A percentile compares a stretch with the other conserved stretches of the same genome.
Conservation (phyloP, 805 yeast species). For the Blastobotrys parvus region DNA sequence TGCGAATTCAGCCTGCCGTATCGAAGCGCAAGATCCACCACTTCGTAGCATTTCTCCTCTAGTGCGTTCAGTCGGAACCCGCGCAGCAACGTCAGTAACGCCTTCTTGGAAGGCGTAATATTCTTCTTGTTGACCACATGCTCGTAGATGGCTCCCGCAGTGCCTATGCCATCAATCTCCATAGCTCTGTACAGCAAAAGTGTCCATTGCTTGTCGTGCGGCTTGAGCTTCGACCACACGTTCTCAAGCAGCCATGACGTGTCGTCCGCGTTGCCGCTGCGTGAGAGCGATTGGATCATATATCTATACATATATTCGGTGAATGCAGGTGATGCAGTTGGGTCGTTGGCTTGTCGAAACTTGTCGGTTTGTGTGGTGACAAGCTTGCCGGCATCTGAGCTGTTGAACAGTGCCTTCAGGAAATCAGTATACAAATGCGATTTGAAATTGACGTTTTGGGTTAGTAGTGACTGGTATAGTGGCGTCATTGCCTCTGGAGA, state of each 20-base stretch:
- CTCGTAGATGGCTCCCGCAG: constrained; percentile 18
- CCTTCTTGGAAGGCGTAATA: constrained; percentile 10
- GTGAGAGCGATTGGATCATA: constrained; percentile 7
- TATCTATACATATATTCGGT: constrained; percentile 5
- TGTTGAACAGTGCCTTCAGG: constrained; percentile 5
- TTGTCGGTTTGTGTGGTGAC: constrained; percentile 4
- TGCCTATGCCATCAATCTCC: constrained; percentile 20
- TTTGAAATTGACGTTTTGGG: constrained; percentile 5
- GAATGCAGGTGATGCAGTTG: constrained; percentile 5
- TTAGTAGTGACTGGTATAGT: background rate
- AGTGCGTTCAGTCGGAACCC: constrained; percentile 22
- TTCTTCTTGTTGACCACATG: constrained; percentile 9
- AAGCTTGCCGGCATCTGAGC: constrained; percentile 10
- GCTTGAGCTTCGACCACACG: constrained; percentile 3
- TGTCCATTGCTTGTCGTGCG: background rate
- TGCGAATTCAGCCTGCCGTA: constrained; percentile 10
- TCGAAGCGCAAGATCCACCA: constrained; percentile 6
- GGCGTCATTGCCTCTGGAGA: background rate
- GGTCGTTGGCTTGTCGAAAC: background rate
- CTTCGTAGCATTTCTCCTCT: constrained; percentile 22
- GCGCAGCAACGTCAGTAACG: constrained; percentile 13
- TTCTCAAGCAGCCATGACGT: constrained; percentile 12
- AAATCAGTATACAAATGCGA: background rate
- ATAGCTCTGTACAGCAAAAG: constrained; percentile 20
- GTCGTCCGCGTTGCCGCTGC: constrained; percentile 4